Evolutionary conservation across 129 eudicot genomes (phyloP), one percentile per base, ranked within the genome.

Genomic region (Artemisia argyi): DNA sequence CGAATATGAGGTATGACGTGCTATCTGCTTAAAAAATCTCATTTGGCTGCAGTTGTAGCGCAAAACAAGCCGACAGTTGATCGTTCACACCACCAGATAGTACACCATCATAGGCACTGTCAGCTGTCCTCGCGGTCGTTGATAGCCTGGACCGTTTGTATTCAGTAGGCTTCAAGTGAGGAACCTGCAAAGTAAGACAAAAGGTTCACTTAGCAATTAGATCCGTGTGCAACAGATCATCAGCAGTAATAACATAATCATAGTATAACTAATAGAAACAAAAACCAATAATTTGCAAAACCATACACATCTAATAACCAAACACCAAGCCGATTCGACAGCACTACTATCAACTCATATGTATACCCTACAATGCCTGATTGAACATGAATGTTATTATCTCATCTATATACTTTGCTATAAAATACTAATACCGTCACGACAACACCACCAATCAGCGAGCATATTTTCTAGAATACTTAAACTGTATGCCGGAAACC

Each of bases 91-190:
- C 89, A 76, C 86, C 81, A 19, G n/a, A n/a, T n/a, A n/a, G n/a
- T n/a, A n/a, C 92, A 65, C 92, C 92, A 60, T 89, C 89, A 66
- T 87, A 87, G 48, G 92, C 86, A 68, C 89, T 89, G 80, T 87
- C 84, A 26, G 84, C 83, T 14, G 89, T 87, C 63, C 89, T 80
- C 60, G 83, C 71, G 85, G 84, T 87, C 83, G 87, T 84, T 52
- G 92, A 67, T 59, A 87, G 68, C 51, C 92, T 84, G 5, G 85
- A 63, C 71, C 92, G 65, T 54, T 76, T 84, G 81, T 87, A 87
- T 70, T 87, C 89, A 62, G 92, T 65, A 12, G 90, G 89, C 22
- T 0, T 20, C 22, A 80, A 68, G 66, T 87, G 93, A 70, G 93
- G 89, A 87, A 87, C 84, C 86, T 82, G 47, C 1, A 66, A 12